Percentiles rank a stretch among this genome's conserved stretches.
phyloP scores from a whole-genome alignment of 1,284 basidiomycete species.

The Butyriboletus appendiculatus region DNA sequence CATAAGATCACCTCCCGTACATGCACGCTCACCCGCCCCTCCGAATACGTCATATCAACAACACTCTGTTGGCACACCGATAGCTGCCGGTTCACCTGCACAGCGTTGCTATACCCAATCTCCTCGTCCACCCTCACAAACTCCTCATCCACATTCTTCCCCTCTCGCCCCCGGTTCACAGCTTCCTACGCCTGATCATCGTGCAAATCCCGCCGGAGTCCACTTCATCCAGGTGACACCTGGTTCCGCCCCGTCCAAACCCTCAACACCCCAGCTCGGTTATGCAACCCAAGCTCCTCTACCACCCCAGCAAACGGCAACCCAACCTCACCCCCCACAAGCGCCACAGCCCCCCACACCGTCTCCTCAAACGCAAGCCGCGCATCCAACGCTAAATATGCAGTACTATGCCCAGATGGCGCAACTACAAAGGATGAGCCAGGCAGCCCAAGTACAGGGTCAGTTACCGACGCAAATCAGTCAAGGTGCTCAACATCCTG shows the following conservation, averaged over 20 bases:
- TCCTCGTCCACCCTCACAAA: conserved; percentile 34
- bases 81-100: conserved; percentile 28
- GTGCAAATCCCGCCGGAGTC: conserved; percentile 28
- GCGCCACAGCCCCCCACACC: conserved; percentile 19
- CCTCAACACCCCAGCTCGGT: conserved; percentile 30
- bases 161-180: conserved; percentile 32
- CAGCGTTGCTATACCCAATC: conserved; percentile 38
- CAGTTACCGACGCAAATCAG: conserved; percentile 27
- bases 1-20: conserved; percentile 32
- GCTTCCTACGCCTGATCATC: conserved; percentile 31
- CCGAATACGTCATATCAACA: conserved; percentile 26
- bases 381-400: conserved; percentile 17
- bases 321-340: conserved; percentile 22
- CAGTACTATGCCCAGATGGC: conserved; percentile 20
- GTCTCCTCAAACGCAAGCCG: conserved; percentile 24
- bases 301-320: conserved; percentile 18
- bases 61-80: conserved; percentile 18
- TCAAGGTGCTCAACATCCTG: conserved; percentile 24
- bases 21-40: conserved; percentile 32
- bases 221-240: conserved; percentile 35
- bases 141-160: conserved; percentile 33
- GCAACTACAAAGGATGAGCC: conserved; percentile 20
- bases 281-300: conserved; percentile 19
- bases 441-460: conserved; percentile 22
- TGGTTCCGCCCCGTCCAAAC: conserved; percentile 26